Conservation (phyloP, 352 stramenopile species). For the Globisporangium spiculum region DNA sequence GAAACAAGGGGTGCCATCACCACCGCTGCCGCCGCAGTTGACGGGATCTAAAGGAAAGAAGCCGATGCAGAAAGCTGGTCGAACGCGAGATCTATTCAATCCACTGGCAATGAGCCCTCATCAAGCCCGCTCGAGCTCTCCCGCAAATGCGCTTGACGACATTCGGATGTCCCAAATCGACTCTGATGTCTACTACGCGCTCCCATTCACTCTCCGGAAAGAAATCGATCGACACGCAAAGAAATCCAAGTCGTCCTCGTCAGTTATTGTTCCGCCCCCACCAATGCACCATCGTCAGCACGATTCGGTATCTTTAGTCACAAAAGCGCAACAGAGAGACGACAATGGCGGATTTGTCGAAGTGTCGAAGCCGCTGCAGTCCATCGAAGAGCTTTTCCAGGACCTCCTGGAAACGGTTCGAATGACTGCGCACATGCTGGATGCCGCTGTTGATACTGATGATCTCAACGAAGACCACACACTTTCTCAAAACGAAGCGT, state of each 20-base stretch:
- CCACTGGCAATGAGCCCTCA: slow-evolving; percentile 12
- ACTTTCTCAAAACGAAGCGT: slow-evolving; percentile 22
- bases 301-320: background rate
- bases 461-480: background rate
- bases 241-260: slow-evolving; percentile 21
- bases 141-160: slow-evolving; percentile 48
- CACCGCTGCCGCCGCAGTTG: background rate
- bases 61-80: slow-evolving; percentile 20
- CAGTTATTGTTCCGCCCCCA: slow-evolving; percentile 11
- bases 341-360: background rate
- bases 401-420: slow-evolving; percentile 22
- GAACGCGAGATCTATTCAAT: slow-evolving; percentile 34
- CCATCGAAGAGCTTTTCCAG: slow-evolving; percentile 53
- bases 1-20: background rate
- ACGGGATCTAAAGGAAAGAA: slow-evolving; percentile 27
- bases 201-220: slow-evolving; percentile 61
- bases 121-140: background rate
- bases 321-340: slow-evolving; percentile 18
- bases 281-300: slow-evolving; percentile 2
- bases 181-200: slow-evolving; percentile 64
- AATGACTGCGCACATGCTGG: slow-evolving; percentile 20
- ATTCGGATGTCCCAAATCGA: slow-evolving; percentile 81
- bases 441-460: background rate
- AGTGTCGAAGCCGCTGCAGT: slow-evolving; percentile 22
- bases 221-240: slow-evolving; percentile 72